Conservation (phyloP, 2,329 filamentous ascomycete genomes). For the Leptodontidium sp. region DNA sequence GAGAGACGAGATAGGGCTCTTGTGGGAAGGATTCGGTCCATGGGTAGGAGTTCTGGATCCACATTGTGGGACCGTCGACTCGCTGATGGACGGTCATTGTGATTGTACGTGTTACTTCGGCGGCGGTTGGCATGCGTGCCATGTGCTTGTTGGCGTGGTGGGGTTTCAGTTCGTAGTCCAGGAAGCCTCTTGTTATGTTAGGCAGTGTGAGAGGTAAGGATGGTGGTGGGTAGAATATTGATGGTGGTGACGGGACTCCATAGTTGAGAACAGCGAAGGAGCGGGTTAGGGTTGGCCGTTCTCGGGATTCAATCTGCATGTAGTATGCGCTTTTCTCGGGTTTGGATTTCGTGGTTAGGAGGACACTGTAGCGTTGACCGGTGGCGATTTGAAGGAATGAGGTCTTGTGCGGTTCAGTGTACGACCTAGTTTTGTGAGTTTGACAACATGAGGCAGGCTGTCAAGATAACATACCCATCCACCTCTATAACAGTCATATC, state of each 20-base stretch:
- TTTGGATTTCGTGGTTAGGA: conserved; percentile 54
- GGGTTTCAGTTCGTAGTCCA: conserved; percentile 48
- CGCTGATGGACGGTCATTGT: conserved; percentile 47
- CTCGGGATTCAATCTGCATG: conserved; percentile 55
- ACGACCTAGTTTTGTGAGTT: conserved; percentile 40
- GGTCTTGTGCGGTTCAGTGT: conserved; percentile 51
- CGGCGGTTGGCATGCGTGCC: conserved; percentile 40
- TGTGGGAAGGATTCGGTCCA: conserved; percentile 47
- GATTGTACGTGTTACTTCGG: conserved; percentile 49
- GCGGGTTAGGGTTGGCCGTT: conserved; percentile 50
- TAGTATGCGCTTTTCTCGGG: conserved; percentile 48
- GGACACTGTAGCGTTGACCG: conserved; percentile 59
- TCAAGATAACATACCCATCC: conserved; percentile 55
- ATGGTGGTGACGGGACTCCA: conserved; percentile 28
- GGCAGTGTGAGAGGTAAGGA: conserved; percentile 40
- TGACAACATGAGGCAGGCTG: conserved; percentile 26
- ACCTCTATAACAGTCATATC: conserved; percentile 66
- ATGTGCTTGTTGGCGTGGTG: conserved; percentile 32
- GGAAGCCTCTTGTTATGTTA: conserved; percentile 40
- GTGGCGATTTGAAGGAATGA: conserved; percentile 55
- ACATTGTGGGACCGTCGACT: conserved; percentile 36
- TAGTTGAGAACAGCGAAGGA: conserved; percentile 55
- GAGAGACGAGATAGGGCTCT: conserved; percentile 55
- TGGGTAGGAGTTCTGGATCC: conserved; percentile 46
- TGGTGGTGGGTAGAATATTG: conserved; percentile 36